Conservation (phyloP, 257 asterid species). For the Avicennia marina region DNA sequence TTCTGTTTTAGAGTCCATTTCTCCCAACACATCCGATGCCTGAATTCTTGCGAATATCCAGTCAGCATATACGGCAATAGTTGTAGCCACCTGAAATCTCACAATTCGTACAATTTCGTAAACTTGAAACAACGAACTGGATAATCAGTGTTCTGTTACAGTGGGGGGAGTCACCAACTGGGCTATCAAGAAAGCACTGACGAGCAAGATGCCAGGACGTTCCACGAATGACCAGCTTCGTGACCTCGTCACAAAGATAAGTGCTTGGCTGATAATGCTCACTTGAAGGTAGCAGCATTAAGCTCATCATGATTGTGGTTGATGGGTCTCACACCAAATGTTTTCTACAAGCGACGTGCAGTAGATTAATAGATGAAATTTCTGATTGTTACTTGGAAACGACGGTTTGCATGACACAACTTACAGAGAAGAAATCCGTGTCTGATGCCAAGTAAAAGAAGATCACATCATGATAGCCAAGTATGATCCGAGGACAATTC, state of each 20-base stretch:
- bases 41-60: conserved; percentile 63
- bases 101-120: not conserved
- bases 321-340: conserved; percentile 37
- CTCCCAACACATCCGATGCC: too few relatives aligned
- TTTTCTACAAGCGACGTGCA: conserved; percentile 19
- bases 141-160: too few relatives aligned
- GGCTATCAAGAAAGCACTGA: conserved; percentile 54
- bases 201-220: conserved; percentile 63
- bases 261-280: conserved; percentile 80
- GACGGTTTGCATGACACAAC: not conserved
- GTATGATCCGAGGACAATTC: conserved; percentile 47
- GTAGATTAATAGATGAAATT: not conserved
- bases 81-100: conserved; percentile 50
- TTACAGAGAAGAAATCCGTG: conserved; percentile 42
- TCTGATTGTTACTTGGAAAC: too few relatives aligned
- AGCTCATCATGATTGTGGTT: conserved; percentile 34
- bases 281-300: conserved; percentile 88
- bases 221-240: conserved; percentile 71
- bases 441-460: conserved; percentile 41
- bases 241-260: conserved; percentile 76
- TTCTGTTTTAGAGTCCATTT: too few relatives aligned
- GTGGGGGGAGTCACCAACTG: conserved; percentile 55
- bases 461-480: conserved; percentile 41
- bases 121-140: not conserved
- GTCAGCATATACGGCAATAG: conserved; percentile 58